These are phyloP conservation scores for Beauveria scarabaeidicola DNA, from an alignment of 2,329 filamentous ascomycete genomes.

Conservation along the genomic window DNA sequence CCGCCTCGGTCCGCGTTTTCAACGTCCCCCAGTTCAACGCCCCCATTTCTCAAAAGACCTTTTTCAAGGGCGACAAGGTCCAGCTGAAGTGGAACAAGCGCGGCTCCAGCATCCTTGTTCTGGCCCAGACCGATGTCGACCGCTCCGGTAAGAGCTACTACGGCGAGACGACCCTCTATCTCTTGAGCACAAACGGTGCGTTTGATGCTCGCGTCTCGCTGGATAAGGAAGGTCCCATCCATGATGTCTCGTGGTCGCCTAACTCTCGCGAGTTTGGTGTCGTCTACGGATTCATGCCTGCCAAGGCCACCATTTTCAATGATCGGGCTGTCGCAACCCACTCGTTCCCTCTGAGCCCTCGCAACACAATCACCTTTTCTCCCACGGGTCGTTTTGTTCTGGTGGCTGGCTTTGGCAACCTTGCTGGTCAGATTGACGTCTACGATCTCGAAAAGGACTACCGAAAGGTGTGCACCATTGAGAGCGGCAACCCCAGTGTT, in stretches of 20 bases:
- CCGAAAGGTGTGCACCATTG: slow-evolving; percentile 84
- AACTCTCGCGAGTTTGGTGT: slow-evolving; percentile 98
- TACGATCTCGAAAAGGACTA: slow-evolving; percentile 95
- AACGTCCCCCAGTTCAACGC: slow-evolving; percentile 78
- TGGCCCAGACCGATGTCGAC: slow-evolving; percentile 96
- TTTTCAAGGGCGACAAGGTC: slow-evolving; percentile 99
- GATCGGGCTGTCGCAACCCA: slow-evolving; percentile 73
- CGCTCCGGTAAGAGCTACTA: slow-evolving; percentile 99
- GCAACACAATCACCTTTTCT: slow-evolving; percentile 93
- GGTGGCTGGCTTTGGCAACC: slow-evolving; percentile 92
- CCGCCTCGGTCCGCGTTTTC: slow-evolving; percentile 88
- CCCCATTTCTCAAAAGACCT: slow-evolving; percentile 92
- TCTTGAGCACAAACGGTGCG: slow-evolving; percentile 81
- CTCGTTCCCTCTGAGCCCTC: slow-evolving; percentile 75
- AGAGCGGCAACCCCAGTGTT: slow-evolving; percentile 90
- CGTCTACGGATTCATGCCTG: slow-evolving; percentile 97
- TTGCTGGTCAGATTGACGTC: slow-evolving; percentile 95
- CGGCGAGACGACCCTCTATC: slow-evolving; percentile 93
- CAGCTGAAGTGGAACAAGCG: slow-evolving; percentile 96
- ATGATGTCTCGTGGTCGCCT: slow-evolving; percentile 97
- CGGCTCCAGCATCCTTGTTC: slow-evolving; percentile 83
- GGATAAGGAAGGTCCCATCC: slow-evolving; percentile 96
- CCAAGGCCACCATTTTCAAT: slow-evolving; percentile 98
- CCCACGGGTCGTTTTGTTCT: slow-evolving; percentile 88
- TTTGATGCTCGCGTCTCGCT: slow-evolving; percentile 88